Evolutionary conservation across 208 protist genomes (phyloP).

Genomic region (Leishmania arabica): DNA sequence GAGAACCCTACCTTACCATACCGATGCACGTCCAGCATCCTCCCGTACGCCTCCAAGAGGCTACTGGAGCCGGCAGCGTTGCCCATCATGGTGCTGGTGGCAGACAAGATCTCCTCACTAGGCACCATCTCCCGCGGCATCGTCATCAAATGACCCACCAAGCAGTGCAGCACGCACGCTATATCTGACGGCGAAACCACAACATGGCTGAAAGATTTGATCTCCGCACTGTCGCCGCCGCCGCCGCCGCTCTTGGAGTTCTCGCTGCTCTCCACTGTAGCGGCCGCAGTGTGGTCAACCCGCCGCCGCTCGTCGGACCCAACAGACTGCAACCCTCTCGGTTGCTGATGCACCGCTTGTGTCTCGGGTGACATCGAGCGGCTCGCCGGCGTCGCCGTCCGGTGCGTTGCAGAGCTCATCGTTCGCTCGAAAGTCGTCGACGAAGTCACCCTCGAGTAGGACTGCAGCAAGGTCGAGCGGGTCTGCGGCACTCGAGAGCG

Average conservation of each 20-base stretch:
- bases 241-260: not conserved
- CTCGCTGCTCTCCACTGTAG: constrained; percentile 2
- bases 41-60: constrained; percentile 20
- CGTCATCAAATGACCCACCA: constrained; percentile 69
- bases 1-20: constrained; percentile 18
- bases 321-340: not conserved
- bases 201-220: constrained; percentile 44
- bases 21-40: constrained; percentile 25
- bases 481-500: constrained; percentile 17
- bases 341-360: not conserved
- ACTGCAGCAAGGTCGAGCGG: constrained; percentile 25
- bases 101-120: constrained; percentile 27
- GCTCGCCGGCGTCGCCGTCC: not conserved
- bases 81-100: constrained; percentile 28
- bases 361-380: constrained; percentile 4
- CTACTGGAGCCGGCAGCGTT: constrained; percentile 21
- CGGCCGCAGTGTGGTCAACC: not conserved
- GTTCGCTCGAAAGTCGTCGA: constrained; percentile 9
- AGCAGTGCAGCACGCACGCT: constrained; percentile 63
- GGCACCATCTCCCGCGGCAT: constrained; percentile 36
- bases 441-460: constrained; percentile 16
- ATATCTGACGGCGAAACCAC: constrained; percentile 68
- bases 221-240: constrained; percentile 3
- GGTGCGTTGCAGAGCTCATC: constrained; percentile 7
- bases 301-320: not conserved